A percentile compares a stretch with the other conserved stretches of the same genome.
These are phyloP conservation scores for Colletotrichum sansevieriae DNA, from an alignment of 2,329 filamentous ascomycete genomes.

Conservation along the genomic window DNA sequence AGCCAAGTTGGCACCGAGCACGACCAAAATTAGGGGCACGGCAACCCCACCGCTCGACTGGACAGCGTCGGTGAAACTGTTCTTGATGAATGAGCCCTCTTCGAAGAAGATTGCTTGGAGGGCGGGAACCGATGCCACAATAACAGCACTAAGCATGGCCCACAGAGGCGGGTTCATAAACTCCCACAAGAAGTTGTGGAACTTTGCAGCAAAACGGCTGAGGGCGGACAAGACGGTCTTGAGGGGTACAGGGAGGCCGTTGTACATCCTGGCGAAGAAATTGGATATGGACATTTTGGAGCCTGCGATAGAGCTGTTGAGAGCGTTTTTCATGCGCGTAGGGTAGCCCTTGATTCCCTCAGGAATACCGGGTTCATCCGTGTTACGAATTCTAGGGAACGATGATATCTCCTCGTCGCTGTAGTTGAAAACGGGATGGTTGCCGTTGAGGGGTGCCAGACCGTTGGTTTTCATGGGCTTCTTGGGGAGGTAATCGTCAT, in stretches of 20 bases:
- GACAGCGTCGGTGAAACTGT: slow-evolving; percentile 91
- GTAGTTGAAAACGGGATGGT: slow-evolving; percentile 49
- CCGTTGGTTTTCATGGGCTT: slow-evolving; percentile 42
- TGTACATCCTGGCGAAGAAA: slow-evolving; percentile 48
- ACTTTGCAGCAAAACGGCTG: slow-evolving; percentile 54
- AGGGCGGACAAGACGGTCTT: slow-evolving; percentile 52
- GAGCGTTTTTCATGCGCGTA: slow-evolving; percentile 51
- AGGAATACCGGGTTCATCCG: slow-evolving; percentile 57
- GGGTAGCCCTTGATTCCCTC: slow-evolving; percentile 57
- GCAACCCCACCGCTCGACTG: slow-evolving; percentile 89
- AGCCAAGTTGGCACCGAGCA: slow-evolving; percentile 93
- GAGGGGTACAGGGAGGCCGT: slow-evolving; percentile 57
- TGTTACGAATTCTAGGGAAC: slow-evolving; percentile 69
- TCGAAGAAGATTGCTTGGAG: slow-evolving; percentile 90
- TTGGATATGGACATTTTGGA: slow-evolving; percentile 44
- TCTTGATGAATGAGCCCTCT: slow-evolving; percentile 89
- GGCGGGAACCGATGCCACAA: slow-evolving; percentile 87
- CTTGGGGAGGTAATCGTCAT: slow-evolving; percentile 49
- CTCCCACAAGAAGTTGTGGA: slow-evolving; percentile 80
- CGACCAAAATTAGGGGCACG: slow-evolving; percentile 94
- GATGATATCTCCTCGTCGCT: slow-evolving; percentile 68
- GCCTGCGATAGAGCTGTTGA: slow-evolving; percentile 47
- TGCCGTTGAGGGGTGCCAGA: slow-evolving; percentile 43
- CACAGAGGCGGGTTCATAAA: slow-evolving; percentile 99
- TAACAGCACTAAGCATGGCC: slow-evolving; percentile 93